Conservation (phyloP, 805 yeast species). For the Saccharomycopsis sp. region DNA sequence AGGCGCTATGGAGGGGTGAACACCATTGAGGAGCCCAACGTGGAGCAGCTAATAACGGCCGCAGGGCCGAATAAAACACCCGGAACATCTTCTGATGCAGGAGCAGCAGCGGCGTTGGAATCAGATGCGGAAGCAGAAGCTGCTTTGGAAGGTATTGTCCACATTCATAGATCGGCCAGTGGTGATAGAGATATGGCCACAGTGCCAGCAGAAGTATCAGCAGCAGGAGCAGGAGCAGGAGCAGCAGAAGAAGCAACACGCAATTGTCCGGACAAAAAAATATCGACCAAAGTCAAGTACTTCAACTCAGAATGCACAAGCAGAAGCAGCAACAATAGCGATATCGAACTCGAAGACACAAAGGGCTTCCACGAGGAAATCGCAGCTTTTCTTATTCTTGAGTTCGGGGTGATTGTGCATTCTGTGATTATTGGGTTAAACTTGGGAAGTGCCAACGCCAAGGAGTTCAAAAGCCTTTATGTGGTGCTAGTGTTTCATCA, state of each 20-base stretch:
- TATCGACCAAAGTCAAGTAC: not conserved
- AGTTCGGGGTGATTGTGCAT: slow-evolving; percentile 68
- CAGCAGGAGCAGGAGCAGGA: not conserved
- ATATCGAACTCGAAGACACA: not conserved
- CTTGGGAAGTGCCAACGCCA: slow-evolving; percentile 46
- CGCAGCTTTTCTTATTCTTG: slow-evolving; percentile 46
- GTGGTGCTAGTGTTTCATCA: slow-evolving; percentile 67
- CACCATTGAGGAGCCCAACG: slow-evolving; percentile 18
- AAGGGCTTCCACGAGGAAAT: slow-evolving; percentile 25
- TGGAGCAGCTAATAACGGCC: slow-evolving; percentile 19
- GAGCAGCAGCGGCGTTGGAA: too few species aligned
- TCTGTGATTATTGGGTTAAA: slow-evolving; percentile 67
- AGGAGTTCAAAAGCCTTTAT: slow-evolving; percentile 54
- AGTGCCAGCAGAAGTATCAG: too few species aligned
- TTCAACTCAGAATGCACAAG: not conserved
- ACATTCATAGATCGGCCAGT: slow-evolving; percentile 1
- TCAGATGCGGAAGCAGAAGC: not conserved
- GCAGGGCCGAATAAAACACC: too few species aligned
- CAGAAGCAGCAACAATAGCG: not conserved
- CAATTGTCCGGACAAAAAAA: too few species aligned
- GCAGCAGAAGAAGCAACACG: not conserved
- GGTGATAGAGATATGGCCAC: too few species aligned
- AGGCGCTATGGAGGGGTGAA: slow-evolving; percentile 26
- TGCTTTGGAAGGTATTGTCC: not conserved
- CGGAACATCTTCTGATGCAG: too few species aligned